Evolutionary conservation across 345 rosid species (phyloP).

Genomic region (Eutrema heterophyllum): DNA sequence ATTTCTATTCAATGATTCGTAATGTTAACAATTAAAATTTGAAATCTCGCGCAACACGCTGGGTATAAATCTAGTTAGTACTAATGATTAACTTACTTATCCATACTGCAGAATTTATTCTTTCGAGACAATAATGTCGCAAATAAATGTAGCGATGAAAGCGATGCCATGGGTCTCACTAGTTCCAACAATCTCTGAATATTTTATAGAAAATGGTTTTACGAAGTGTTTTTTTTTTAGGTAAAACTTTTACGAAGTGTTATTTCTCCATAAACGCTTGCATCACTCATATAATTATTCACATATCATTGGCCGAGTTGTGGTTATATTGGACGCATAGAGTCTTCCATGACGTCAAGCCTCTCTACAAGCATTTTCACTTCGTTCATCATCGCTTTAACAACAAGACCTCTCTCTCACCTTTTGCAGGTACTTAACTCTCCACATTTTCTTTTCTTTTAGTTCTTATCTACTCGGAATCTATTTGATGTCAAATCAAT

Average conservation of each 20-base stretch:
- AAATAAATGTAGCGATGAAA: background rate
- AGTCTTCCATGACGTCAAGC: background rate
- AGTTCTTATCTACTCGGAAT: no score
- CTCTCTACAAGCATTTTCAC: conserved; percentile 12
- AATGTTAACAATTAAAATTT: no score
- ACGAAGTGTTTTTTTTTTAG: conserved; percentile 17
- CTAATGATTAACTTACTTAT: background rate
- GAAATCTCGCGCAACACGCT: no score
- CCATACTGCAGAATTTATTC: background rate
- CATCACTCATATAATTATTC: background rate
- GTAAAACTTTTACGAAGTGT: conserved; percentile 1
- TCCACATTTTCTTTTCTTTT: background rate
- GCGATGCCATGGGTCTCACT: conserved; percentile 1
- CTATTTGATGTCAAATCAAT: no score
- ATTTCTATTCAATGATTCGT: no score
- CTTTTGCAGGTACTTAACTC: conserved; percentile 1
- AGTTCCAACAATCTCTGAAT: background rate
- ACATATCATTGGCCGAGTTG: background rate
- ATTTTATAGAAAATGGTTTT: background rate
- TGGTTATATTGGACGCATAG: conserved; percentile 11
- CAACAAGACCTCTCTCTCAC: background rate
- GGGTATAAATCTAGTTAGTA: no score
- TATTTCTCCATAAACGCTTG: background rate
- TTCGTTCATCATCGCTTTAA: background rate
- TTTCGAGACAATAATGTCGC: background rate